Evolutionary conservation across 164 flowering plant genomes (phyloP), one percentile per base, ranked within the genome.

Genomic region (Santalum album): DNA sequence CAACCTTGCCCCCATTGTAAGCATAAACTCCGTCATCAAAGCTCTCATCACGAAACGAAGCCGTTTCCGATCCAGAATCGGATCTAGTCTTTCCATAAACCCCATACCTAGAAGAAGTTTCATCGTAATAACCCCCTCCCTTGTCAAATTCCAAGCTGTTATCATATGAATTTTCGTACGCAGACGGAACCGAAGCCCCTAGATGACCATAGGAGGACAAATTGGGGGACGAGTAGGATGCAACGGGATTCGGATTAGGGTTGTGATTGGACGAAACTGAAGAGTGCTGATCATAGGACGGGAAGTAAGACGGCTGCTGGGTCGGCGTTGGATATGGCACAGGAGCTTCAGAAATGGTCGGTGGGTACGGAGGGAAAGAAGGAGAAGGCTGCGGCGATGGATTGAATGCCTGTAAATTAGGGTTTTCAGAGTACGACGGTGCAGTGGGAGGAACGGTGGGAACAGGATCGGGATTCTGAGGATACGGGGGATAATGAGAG

Each of bases 1-100:
- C 96, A 19, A 36, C 72, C 66, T 75, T 80, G 6, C 78, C 78
- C 12, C 95, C 95, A 44, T 74, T 57, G 60, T 90, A 90, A n/a
- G 89, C 82, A 71, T 75, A 84, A 7, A 80, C 87, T 12, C 92
- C 95, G 26, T 85, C 89, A 3, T 81, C 91, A 59, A 59, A 60
- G 14, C 59, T 74, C 56, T 68, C 81, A 15, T 67, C 78, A 2
- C 63, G 64, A 25, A 66, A 38, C 14, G 50, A 3, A 6, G 22
- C 23, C 22, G 62, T 24, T 29, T 71, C 75, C 12, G 75, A 58
- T 2, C 80, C 81, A 50, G 61, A 49, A 60, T 69, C 72, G 21
- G 73, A 54, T 63, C 65, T 49, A 48, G 58, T 65, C 60, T 75
- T 58, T 26, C 53, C 56, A 35, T 62, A 69, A 17, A 55, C 64